Conservation (phyloP, 2,329 filamentous ascomycete genomes). For the Aspergillus pseudotamarii region DNA sequence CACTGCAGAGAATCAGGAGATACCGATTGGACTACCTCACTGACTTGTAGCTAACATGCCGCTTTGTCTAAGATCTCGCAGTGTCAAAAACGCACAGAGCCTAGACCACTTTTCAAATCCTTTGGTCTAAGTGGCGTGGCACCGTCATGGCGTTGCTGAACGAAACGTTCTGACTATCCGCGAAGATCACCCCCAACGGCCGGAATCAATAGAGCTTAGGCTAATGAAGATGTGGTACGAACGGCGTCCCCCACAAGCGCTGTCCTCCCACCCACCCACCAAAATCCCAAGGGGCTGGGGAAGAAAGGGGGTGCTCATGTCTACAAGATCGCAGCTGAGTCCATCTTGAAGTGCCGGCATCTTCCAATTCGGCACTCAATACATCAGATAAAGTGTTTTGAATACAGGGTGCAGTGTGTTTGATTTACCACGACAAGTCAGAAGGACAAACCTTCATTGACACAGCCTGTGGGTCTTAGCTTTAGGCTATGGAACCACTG, state of each 20-base stretch:
- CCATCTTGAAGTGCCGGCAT: background rate
- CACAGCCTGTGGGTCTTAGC: conserved; percentile 16
- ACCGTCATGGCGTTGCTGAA: conserved; percentile 3
- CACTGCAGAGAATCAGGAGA: conserved; percentile 17
- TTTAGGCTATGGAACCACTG: conserved; percentile 16
- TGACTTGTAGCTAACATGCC: background rate
- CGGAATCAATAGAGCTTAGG: conserved; percentile 12
- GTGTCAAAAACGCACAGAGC: background rate
- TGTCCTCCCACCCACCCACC: background rate
- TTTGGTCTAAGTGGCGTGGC: conserved; percentile 4
- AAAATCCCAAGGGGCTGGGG: background rate
- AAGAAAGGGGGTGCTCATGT: background rate
- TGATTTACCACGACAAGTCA: background rate
- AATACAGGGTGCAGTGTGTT: background rate
- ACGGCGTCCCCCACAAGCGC: background rate
- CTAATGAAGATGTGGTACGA: background rate
- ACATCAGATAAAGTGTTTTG: background rate
- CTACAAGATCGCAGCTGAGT: background rate
- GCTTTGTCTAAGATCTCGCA: background rate
- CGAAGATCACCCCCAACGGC: conserved; percentile 17
- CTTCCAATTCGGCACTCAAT: background rate
- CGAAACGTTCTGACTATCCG: conserved; percentile 3
- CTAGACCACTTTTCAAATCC: conserved; percentile 1
- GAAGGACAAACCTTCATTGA: conserved; percentile 1
- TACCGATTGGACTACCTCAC: conserved; percentile 7